Evolutionary conservation across 1,284 basidiomycete species (phyloP).

Genomic region (Earliella scabrosa): DNA sequence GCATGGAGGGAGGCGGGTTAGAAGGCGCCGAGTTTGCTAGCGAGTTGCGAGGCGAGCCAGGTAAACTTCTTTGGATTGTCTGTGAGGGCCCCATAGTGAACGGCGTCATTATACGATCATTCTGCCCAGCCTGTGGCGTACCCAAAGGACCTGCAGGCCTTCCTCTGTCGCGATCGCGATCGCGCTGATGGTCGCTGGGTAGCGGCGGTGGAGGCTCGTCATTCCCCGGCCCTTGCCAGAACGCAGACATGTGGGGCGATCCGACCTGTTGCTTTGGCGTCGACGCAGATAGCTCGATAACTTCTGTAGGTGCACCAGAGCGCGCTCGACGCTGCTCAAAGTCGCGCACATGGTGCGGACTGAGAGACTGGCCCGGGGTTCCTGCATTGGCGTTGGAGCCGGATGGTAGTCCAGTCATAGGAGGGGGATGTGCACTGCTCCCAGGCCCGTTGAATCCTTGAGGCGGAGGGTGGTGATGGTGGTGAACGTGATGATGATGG

Average conservation of each 20-base stretch:
- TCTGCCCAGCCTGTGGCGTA: conserved; percentile 42
- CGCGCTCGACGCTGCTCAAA: conserved; percentile 35
- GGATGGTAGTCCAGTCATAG: conserved; percentile 26
- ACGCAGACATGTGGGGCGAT: conserved; percentile 24
- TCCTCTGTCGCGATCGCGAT: conserved; percentile 26
- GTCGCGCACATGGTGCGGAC: conserved; percentile 32
- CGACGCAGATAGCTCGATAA: conserved; percentile 50
- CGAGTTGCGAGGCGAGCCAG: conserved; percentile 25
- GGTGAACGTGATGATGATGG: conserved; percentile 50
- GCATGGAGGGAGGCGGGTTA: conserved; percentile 25
- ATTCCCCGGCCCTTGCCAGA: conserved; percentile 29
- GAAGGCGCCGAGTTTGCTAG: conserved; percentile 23
- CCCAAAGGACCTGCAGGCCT: conserved; percentile 26
- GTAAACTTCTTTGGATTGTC: conserved; percentile 34
- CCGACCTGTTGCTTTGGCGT: conserved; percentile 18
- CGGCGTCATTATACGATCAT: conserved; percentile 44
- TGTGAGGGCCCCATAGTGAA: conserved; percentile 56
- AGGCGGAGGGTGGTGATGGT: conserved; percentile 41
- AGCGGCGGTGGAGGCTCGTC: conserved; percentile 22
- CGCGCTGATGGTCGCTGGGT: not conserved
- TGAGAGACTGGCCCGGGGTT: conserved; percentile 15
- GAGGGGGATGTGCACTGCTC: conserved; percentile 17
- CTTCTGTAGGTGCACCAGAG: conserved; percentile 45
- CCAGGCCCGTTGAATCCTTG: conserved; percentile 17
- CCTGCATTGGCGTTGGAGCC: conserved; percentile 8